Evolutionary conservation across 78 protist genomes (phyloP).

Genomic region (Speleostelium caveatum): DNA sequence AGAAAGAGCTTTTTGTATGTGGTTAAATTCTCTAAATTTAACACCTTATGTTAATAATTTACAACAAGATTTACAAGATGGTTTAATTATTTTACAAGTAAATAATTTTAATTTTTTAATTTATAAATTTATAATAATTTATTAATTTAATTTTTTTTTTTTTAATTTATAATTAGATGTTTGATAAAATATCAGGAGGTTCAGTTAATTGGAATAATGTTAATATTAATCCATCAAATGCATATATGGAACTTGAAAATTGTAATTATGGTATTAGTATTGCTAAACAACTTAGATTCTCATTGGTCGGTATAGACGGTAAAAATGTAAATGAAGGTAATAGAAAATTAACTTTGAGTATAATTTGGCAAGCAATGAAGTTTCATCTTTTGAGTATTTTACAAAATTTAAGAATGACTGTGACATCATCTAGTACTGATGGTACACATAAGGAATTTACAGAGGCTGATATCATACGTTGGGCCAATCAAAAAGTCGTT

Average conservation of each 20-base stretch:
- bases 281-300: slow-evolving; percentile 71
- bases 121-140: not conserved
- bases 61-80: slow-evolving; percentile 83
- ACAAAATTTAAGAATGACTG: not conserved
- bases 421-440: not conserved
- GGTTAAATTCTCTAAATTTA: slow-evolving; percentile 87
- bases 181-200: slow-evolving; percentile 86
- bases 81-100: slow-evolving; percentile 67
- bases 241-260: slow-evolving; percentile 88
- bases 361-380: slow-evolving; percentile 89
- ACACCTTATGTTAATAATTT: slow-evolving; percentile 59
- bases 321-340: slow-evolving; percentile 91
- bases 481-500: slow-evolving; percentile 63
- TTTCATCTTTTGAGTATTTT: slow-evolving; percentile 34
- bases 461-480: slow-evolving; percentile 40
- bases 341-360: slow-evolving; percentile 86
- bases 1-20: slow-evolving; percentile 89
- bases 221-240: slow-evolving; percentile 59
- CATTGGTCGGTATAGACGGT: slow-evolving; percentile 91
- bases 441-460: not conserved
- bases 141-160: not conserved
- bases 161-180: slow-evolving; percentile 33
- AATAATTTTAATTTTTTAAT: too few relatives aligned
- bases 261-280: slow-evolving; percentile 89
- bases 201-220: slow-evolving; percentile 71